phyloP scores from a whole-genome alignment of 495 filamentous ascomycete species.

The Penicillium mononematosum region DNA sequence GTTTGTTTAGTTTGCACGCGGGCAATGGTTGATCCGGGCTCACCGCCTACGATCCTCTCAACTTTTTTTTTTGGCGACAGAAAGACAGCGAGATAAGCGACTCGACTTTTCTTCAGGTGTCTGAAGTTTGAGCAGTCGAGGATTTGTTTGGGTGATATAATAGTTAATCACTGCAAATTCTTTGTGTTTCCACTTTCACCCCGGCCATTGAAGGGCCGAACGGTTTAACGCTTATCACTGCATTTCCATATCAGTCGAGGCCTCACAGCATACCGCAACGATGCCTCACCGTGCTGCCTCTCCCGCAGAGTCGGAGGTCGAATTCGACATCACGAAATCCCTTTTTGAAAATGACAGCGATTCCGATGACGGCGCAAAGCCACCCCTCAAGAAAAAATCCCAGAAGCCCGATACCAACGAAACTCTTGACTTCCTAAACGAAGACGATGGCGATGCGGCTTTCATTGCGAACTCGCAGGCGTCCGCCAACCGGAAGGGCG shows the following conservation, averaged over 20 bases:
- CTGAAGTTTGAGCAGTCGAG: slow-evolving; percentile 12
- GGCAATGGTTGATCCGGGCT: slow-evolving; percentile 29
- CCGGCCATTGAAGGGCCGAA: slow-evolving; percentile 5
- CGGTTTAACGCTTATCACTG: slow-evolving; percentile 14
- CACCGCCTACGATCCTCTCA: slow-evolving; percentile 39
- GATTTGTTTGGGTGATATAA: not conserved
- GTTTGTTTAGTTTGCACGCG: slow-evolving; percentile 40
- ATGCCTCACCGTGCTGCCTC: slow-evolving; percentile 69
- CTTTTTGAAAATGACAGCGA: slow-evolving; percentile 65
- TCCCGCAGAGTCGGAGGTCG: slow-evolving; percentile 81
- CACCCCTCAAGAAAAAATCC: slow-evolving; percentile 20
- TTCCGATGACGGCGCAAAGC: slow-evolving; percentile 42
- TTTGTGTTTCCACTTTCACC: not conserved
- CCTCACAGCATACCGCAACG: slow-evolving; percentile 14
- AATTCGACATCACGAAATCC: slow-evolving; percentile 81
- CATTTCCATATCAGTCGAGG: slow-evolving; percentile 17
- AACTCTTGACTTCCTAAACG: slow-evolving; percentile 48
- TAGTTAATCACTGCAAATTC: not conserved
- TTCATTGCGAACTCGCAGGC: slow-evolving; percentile 87
- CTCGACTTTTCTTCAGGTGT: slow-evolving; percentile 15
- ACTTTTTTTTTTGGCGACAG: slow-evolving; percentile 31
- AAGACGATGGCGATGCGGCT: slow-evolving; percentile 70
- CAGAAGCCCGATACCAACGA: slow-evolving; percentile 36
- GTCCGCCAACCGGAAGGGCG: slow-evolving; percentile 77
- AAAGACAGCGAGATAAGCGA: slow-evolving; percentile 22